Evolutionary conservation across 148 eudicot species (phyloP).

Genomic region (Hydrangea macrophylla): DNA sequence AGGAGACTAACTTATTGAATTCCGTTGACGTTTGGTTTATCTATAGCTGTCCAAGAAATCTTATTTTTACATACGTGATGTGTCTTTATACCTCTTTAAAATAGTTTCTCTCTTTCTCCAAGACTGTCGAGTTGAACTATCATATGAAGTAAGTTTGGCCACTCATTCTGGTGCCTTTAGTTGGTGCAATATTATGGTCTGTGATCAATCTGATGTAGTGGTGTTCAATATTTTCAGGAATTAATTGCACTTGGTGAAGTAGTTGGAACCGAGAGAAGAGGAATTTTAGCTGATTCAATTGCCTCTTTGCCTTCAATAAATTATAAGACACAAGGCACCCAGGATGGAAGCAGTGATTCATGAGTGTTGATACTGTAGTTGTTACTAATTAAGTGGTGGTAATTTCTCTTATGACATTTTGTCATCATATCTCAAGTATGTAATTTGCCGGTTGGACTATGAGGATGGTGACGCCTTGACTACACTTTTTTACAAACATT

Average conservation of each 20-base stretch:
- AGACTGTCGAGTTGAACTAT: slow-evolving; percentile 93
- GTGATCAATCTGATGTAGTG: slow-evolving; percentile 15
- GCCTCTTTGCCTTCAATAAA: slow-evolving; percentile 81
- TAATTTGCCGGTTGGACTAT: slow-evolving; percentile 88
- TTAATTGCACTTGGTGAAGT: slow-evolving; percentile 81
- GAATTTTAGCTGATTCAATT: slow-evolving; percentile 76
- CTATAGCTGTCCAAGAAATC: background rate
- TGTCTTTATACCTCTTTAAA: background rate
- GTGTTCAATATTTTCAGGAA: slow-evolving; percentile 45
- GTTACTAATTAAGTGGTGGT: background rate
- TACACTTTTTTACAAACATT: slow-evolving; percentile 77
- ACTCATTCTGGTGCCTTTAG: slow-evolving; percentile 6
- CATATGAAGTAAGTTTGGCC: slow-evolving; percentile 70
- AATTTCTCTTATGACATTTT: background rate
- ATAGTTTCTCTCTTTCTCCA: background rate
- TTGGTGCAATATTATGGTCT: background rate
- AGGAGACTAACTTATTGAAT: too few species aligned
- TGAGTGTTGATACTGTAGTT: slow-evolving; percentile 30
- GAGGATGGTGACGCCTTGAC: slow-evolving; percentile 86
- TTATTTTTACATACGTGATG: background rate
- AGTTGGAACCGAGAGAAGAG: slow-evolving; percentile 95
- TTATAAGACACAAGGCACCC: slow-evolving; percentile 47
- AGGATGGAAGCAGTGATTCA: slow-evolving; percentile 72
- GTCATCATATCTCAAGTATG: slow-evolving; percentile 62
- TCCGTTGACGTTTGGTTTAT: background rate